These are phyloP conservation scores for Neurospora intermedia DNA, from an alignment of 495 filamentous ascomycete genomes.

Conservation along the genomic window DNA sequence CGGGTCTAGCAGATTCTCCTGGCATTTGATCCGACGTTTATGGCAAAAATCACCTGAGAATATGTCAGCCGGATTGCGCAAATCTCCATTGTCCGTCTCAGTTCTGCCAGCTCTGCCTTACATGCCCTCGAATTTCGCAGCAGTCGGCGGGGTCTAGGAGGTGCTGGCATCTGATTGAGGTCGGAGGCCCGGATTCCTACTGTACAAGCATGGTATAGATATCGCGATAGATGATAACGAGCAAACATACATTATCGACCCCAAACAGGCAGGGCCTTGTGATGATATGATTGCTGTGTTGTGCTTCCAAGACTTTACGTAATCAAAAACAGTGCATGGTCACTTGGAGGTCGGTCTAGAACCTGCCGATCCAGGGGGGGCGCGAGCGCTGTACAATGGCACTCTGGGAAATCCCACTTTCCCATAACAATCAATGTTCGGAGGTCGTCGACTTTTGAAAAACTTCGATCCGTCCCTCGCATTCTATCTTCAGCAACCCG, in stretches of 20 bases:
- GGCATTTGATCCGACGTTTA: conserved; percentile 24
- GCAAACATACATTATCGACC: not conserved
- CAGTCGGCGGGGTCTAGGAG: conserved; percentile 3
- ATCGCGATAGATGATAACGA: not conserved
- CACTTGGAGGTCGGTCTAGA: not conserved
- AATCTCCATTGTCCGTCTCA: not conserved
- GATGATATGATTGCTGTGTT: not conserved
- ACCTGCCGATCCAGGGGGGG: not conserved
- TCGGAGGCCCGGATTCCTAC: not conserved
- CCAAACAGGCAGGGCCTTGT: not conserved
- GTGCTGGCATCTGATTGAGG: not conserved
- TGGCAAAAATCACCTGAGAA: conserved; percentile 22
- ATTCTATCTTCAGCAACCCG: too few species aligned
- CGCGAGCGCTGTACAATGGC: not conserved
- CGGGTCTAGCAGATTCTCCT: conserved; percentile 15
- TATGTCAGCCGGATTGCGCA: not conserved
- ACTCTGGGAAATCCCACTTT: not conserved
- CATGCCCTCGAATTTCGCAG: conserved; percentile 11
- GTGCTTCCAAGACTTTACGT: not conserved
- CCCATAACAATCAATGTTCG: too few species aligned
- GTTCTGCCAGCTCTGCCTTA: conserved; percentile 1
- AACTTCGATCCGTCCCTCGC: too few species aligned
- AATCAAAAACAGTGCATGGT: not conserved
- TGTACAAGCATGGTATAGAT: not conserved
- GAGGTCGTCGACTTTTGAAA: too few species aligned